Base-by-base conservation (phyloP, 768 basidiomycete genomes). In the Serendipita vermifera region DNA sequence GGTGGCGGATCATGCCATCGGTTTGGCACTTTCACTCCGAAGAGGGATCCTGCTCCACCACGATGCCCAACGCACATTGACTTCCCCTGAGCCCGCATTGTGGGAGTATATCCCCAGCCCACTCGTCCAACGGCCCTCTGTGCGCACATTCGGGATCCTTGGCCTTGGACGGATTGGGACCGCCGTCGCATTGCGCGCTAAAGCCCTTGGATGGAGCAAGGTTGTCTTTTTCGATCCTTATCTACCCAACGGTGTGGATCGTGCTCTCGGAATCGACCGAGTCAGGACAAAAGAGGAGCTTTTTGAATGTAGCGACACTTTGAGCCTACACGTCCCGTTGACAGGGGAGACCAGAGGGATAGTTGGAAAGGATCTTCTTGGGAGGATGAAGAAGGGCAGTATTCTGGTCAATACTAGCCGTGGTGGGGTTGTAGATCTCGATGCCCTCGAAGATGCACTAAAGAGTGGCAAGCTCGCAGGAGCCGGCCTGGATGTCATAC, bases 141-240 rank as follows among this genome's bases (percentile, higher is more conserved):
- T 33, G 33, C 59, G 63, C 15, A 64, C 60, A 11, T 64, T 62
- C 43, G 62, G 62, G 3, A 32, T 64, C 14, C 38, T 64, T 24
- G 63, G 62, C 3, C 54, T 62, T n/a, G 63, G 63, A 2, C 58
- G 62, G 4, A 64, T 64, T 24, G 63, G 63, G 5, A 64, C 60
- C 7, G 63, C 63, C 14, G 59, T 55, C 15, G 63, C 63, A 3
- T 43, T 64, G 15, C 58, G 63, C 20, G 63, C 63, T 1, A 62
- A 62, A 22, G 63, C 63, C 27, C 61, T 64, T 48, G 62, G 63
- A 6, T 62, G 60, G 60, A 27, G 60, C 29, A 22, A 20, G 11
- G 58, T 64, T 55, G 14, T 63, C 27, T 62, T 63, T 58, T 63
- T 55, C 58, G 61, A 62, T 33, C 62, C 63, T 4, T 63, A 61